Evolutionary conservation across 192 early-diverging fungal genomes (phyloP), one percentile per base, ranked within the genome.

Genomic region (Gorgonomyces haynaldii): DNA sequence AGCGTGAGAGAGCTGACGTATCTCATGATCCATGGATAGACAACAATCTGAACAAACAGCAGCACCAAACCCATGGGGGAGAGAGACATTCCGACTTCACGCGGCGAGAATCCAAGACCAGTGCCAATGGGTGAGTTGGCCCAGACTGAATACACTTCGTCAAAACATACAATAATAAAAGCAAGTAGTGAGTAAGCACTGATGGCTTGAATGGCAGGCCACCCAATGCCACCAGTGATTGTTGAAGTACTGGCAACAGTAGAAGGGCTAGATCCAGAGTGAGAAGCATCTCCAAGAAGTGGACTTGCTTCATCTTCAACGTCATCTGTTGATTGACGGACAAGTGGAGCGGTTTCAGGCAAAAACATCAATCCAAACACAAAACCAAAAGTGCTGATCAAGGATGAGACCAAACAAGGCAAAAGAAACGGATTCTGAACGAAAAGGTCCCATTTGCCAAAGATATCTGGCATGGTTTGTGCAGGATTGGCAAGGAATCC

Each of bases 401-500:
- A 35, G 2, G 81, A 65, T 7, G 78, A 79, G 3, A 84, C 58
- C 21, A 82, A 50, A 45, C 91, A 91, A 3, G 91, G 91, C 1
- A 96, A 73, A 35, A 88, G 70, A 45, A 89, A 96, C 0, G 89
- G 89, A 38, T 80, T 83, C 1, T 56, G 22, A 16, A 51, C 59
- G 17, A 91, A 76, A 37, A 91, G 72, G 0, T 78, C 81, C 54
- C 81, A 83, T 0, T 78, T 52, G 9, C 45, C 47, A 57, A 71
- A 66, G 15, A 53, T 19, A 3, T 24, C 31, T 2, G 87, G 86
- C 38, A 78, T 84, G 22, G 62, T 67, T 19, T 78, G 53, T 0
- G 69, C 82, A 5, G 91, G 92, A 19, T 86, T 66, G 0, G 81
- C 61, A 1, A 96, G 75, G 13, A 83, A 70, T 6, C 92, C 89